Percentiles rank a stretch among this genome's conserved stretches.
Conservation (phyloP, 345 rosid species). For the Adansonia digitata region DNA sequence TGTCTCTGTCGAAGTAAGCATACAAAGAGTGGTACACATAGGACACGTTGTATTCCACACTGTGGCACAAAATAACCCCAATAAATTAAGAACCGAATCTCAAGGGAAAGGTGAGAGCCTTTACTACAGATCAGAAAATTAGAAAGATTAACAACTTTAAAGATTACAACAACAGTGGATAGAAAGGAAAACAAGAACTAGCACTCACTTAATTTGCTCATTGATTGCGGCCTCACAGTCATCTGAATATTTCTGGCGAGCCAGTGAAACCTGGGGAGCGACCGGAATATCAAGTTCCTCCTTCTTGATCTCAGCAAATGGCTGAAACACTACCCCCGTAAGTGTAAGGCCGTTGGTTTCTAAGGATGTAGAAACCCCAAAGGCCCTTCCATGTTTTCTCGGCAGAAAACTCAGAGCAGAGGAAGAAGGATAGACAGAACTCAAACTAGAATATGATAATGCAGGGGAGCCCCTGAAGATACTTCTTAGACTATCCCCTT, state of each 20-base stretch:
- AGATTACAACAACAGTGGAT: not conserved
- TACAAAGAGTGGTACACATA: constrained; percentile 73
- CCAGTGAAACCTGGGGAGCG: constrained; percentile 45
- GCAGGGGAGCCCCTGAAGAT: constrained; percentile 3
- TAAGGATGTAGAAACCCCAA: constrained; percentile 26
- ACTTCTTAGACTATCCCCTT: constrained; percentile 16
- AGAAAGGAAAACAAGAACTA: not conserved
- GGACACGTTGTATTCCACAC: constrained; percentile 80
- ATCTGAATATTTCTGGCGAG: constrained; percentile 52
- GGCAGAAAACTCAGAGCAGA: constrained; percentile 14
- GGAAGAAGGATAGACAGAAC: constrained; percentile 13
- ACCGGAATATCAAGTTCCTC: constrained; percentile 44
- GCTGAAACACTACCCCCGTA: constrained; percentile 60
- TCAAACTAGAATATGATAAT: constrained; percentile 13
- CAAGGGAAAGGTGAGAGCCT: no score
- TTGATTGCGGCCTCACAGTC: constrained; percentile 58
- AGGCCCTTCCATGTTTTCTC: constrained; percentile 8
- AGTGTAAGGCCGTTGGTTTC: constrained; percentile 27
- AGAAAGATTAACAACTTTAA: no score
- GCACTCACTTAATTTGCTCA: constrained; percentile 74
- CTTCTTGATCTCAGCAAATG: constrained; percentile 71
- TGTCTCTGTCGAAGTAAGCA: constrained; percentile 80
- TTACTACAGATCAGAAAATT: not conserved
- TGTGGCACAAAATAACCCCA: constrained; percentile 16
- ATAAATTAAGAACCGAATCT: not conserved